These are phyloP conservation scores for Syzygium syzygioides DNA, from an alignment of 441 rosid species.

Conservation along the genomic window DNA sequence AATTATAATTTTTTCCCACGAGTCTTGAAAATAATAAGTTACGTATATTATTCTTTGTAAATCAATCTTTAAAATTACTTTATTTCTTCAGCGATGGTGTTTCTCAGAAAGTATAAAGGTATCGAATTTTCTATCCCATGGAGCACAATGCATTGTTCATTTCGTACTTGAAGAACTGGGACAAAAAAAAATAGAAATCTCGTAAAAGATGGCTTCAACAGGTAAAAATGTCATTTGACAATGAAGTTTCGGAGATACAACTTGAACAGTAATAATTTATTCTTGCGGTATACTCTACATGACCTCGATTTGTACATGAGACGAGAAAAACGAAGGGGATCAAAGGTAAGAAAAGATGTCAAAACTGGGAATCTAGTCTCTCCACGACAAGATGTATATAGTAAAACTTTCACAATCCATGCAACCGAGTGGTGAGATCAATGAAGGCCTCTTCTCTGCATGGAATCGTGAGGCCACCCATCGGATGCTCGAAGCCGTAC, in stretches of 20 bases:
- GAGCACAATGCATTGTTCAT: neutral
- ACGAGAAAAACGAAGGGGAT: neutral
- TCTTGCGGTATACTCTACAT: neutral
- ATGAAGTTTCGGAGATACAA: neutral
- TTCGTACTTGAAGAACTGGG: neutral
- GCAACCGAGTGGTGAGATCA: neutral
- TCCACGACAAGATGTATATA: neutral
- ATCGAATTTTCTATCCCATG: neutral
- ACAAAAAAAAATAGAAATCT: neutral
- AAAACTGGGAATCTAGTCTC: neutral
- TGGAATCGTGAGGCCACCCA: conserved; percentile 10
- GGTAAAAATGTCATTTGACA: neutral
- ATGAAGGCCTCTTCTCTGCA: conserved; percentile 12
- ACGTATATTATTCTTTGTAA: neutral
- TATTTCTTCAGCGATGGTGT: neutral
- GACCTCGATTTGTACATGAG: neutral
- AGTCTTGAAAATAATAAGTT: neutral
- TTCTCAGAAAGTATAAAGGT: neutral
- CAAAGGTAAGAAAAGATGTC: neutral
- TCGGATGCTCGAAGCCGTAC: conserved; percentile 4
- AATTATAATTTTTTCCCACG: neutral
- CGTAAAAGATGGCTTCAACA: neutral
- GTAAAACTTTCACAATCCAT: neutral
- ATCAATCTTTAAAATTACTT: neutral
- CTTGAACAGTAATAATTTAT: neutral